These are phyloP conservation scores for Aspergillus coremiiformis DNA, from an alignment of 495 filamentous ascomycete genomes.

Conservation along the genomic window DNA sequence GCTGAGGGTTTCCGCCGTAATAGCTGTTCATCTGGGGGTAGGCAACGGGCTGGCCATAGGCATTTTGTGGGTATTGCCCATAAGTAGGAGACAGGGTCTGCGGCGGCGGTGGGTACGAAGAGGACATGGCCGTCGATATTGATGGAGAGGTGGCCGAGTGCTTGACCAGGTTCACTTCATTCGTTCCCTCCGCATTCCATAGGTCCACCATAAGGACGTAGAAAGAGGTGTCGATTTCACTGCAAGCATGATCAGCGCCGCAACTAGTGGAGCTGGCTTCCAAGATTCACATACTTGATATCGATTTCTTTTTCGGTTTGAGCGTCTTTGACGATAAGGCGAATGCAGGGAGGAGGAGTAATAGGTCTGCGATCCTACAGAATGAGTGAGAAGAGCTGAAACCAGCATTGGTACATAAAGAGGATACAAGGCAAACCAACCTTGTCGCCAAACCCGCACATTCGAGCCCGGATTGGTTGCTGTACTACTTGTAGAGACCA, in stretches of 20 bases:
- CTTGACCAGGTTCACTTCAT: slow-evolving; percentile 89
- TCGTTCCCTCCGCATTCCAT: slow-evolving; percentile 75
- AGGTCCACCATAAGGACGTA: slow-evolving; percentile 92
- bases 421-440: slow-evolving; percentile 35
- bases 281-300: slow-evolving; percentile 57
- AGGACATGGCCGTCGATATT: slow-evolving; percentile 74
- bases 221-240: slow-evolving; percentile 75
- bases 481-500: slow-evolving; percentile 78
- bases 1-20: slow-evolving; percentile 30
- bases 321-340: slow-evolving; percentile 73
- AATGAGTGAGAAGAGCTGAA: background rate
- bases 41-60: slow-evolving; percentile 33
- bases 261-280: background rate
- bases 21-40: slow-evolving; percentile 40
- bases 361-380: slow-evolving; percentile 86
- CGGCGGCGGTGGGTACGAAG: slow-evolving; percentile 64
- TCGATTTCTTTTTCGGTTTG: slow-evolving; percentile 80
- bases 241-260: slow-evolving; percentile 18
- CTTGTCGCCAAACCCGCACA: slow-evolving; percentile 99
- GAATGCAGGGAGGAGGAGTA: slow-evolving; percentile 89
- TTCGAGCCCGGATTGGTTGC: slow-evolving; percentile 87
- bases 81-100: slow-evolving; percentile 35
- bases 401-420: no score
- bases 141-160: slow-evolving; percentile 82
- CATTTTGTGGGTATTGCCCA: slow-evolving; percentile 27